Base-by-base conservation (phyloP, 1,284 basidiomycete genomes). In the Polyporus tsugae region DNA sequence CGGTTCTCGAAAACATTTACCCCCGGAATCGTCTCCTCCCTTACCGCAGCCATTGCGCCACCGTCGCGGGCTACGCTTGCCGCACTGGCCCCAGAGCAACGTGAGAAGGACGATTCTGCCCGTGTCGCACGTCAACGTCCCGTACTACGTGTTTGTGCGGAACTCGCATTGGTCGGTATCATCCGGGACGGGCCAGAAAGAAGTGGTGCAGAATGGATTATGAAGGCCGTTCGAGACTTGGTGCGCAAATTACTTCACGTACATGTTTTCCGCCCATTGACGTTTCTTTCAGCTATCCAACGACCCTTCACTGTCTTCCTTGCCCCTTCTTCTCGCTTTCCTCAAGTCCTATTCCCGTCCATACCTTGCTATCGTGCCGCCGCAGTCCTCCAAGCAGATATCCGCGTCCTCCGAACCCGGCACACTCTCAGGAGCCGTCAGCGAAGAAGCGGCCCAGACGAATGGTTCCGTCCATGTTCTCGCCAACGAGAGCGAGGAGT, bases 81-180 rank as follows among this genome's bases (percentile, higher is more conserved):
- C n/a, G 83, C 85, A 17, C 78, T 93, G 44, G 81, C 89, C 17
- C 80, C 85, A 0, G 96, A 98, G 73, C 95, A 98, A 76, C 89
- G 91, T 64, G 98, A 99, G 78, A 97, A 96, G 80, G 98, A 99
- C 70, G 97, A 99, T 73, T 85, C 88, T 63, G 83, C 89, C 17
- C 87, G 97, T 35, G 83, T 99, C 15, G 78, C 88, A 2, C 91
- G 94, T 42, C 96, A 99, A 80, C 87, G 96, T 22, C 93, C 94
- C 0, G 82, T 97, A 11, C 83, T 99, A 62, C 89, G 97, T 62
- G 91, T 97, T 42, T 92, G 94, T 70, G 91, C 95, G 0, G 98
- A 99, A 80, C 84, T 99, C 41, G 96, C 95, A 2, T 83, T 98
- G 38, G 91, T 98, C 2, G 95, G 94, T 2, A 83, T 97, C 73